Conservation (phyloP, 306 rosid genomes). For the Quercus cerris region DNA sequence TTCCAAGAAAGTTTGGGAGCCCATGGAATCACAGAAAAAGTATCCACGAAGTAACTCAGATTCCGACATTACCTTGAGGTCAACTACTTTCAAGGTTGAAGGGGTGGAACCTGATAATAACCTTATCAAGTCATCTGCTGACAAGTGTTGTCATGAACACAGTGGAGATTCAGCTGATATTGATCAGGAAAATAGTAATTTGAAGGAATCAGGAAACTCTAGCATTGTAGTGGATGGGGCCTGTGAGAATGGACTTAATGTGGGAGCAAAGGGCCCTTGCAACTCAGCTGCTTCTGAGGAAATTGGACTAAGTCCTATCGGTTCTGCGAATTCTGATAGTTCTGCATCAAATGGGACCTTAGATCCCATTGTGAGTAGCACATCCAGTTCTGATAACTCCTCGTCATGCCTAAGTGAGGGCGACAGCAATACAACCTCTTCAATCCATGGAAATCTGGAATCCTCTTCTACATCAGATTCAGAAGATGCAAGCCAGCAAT, state of each 20-base stretch:
- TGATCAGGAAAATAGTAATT: constrained; percentile 40
- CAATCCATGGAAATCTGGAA: constrained; percentile 74
- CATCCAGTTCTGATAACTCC: constrained; percentile 67
- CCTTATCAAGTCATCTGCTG: constrained; percentile 43
- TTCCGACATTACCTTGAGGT: constrained; percentile 55
- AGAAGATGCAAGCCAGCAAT: constrained; percentile 79
- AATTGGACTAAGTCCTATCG: constrained; percentile 23
- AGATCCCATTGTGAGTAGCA: constrained; percentile 42
- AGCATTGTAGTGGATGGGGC: constrained; percentile 35
- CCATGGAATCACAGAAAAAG: constrained; percentile 72
- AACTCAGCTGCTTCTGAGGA: constrained; percentile 45
- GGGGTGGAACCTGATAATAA: constrained; percentile 41
- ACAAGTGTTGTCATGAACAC: constrained; percentile 21
- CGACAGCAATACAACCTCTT: constrained; percentile 67
- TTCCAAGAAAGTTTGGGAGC: constrained; percentile 93
- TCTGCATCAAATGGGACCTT: constrained; percentile 34
- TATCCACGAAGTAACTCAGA: constrained; percentile 69
- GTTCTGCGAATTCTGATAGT: constrained; percentile 10
- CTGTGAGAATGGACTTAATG: constrained; percentile 36
- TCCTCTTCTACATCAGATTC: constrained; percentile 89
- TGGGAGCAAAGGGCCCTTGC: constrained; percentile 40
- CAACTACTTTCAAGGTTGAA: constrained; percentile 39
- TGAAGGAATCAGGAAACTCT: constrained; percentile 42
- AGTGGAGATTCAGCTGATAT: constrained; percentile 35
- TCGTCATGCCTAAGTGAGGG: constrained; percentile 90